Evolutionary conservation across 2,329 filamentous ascomycete species (phyloP).

Genomic region (Westerdykella ornata): DNA sequence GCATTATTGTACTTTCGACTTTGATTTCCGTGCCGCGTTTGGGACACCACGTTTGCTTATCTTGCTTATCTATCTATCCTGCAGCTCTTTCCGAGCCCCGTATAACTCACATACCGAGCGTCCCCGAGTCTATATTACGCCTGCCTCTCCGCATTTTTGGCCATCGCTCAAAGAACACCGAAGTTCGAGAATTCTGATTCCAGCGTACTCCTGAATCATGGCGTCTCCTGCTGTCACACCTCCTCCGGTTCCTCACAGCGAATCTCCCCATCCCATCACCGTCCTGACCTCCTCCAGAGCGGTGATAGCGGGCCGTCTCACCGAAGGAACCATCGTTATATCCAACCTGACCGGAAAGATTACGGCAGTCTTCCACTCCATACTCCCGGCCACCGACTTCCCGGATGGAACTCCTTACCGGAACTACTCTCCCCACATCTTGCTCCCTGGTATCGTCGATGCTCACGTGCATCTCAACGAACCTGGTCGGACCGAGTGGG

Average conservation of each 20-base stretch:
- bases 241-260: constrained; percentile 22
- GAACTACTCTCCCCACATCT: constrained; percentile 75
- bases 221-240: constrained; percentile 35
- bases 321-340: constrained; percentile 75
- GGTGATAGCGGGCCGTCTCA: constrained; percentile 68
- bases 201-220: constrained; percentile 16
- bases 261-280: constrained; percentile 47
- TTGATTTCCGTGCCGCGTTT: constrained; percentile 5
- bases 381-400: constrained; percentile 72
- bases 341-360: constrained; percentile 80
- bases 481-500: constrained; percentile 95
- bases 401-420: constrained; percentile 65
- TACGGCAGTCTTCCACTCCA: constrained; percentile 61
- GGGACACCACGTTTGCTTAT: constrained; percentile 22
- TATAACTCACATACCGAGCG: constrained; percentile 20
- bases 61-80: constrained; percentile 34
- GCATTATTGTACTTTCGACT: constrained; percentile 8
- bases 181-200: too few species aligned
- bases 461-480: constrained; percentile 98
- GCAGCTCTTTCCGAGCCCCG: constrained; percentile 9
- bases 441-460: constrained; percentile 88
- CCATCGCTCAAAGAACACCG: too few species aligned
- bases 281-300: constrained; percentile 81
- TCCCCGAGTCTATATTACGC: constrained; percentile 19
- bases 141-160: constrained; percentile 3